Base-by-base conservation (phyloP, 2,329 filamentous ascomycete genomes). In the Aspergillus aculeatus region DNA sequence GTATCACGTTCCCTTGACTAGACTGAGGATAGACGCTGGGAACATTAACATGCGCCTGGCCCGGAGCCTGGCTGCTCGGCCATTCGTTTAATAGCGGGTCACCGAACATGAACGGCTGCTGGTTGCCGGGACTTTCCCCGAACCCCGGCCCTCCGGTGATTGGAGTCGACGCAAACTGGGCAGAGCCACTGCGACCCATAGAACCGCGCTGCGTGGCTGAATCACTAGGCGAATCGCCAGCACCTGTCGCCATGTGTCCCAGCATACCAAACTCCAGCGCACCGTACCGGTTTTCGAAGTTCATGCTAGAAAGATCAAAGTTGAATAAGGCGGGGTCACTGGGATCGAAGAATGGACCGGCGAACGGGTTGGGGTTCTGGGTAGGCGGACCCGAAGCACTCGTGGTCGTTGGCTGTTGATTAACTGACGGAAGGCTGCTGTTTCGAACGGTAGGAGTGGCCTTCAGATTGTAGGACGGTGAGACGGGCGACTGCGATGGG, bases 181-280 rank as follows among this genome's bases (percentile, higher is more conserved):
- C 69, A 21, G 76, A 77, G 60, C 74, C 73, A 65, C 75, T 78
- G 57, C 76, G 73, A 38, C 75, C 75, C 63, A 80, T 77, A 47
- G 78, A 80, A n/a, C 78, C 78, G 62, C 77, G 73, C 48, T 78
- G 76, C n/a, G 76, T 79, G 52, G 72, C 73, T 21, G 75, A 78
- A 57, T 95, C 91, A 57, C 86, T 86, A 5, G 89, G 86, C 6
- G 89, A 90, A 67, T 95, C 91, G n/a, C 87, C 89, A 14, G 91
- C 89, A 14, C 90, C 90, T n/a, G 90, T 92, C 61, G 91, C 92
- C 90, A 99, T 96, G 74, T 98, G 94, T 29, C 92, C 92, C 0
- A 99, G 85, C 85, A 98, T 97, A 56, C 92, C 90, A 74, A 98
- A 97, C 75, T 98, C 95, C 75, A 96, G 83, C 19, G 93, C 94